These are phyloP conservation scores for Canavalia ensiformis DNA, from an alignment of 306 rosid species.

Conservation along the genomic window DNA sequence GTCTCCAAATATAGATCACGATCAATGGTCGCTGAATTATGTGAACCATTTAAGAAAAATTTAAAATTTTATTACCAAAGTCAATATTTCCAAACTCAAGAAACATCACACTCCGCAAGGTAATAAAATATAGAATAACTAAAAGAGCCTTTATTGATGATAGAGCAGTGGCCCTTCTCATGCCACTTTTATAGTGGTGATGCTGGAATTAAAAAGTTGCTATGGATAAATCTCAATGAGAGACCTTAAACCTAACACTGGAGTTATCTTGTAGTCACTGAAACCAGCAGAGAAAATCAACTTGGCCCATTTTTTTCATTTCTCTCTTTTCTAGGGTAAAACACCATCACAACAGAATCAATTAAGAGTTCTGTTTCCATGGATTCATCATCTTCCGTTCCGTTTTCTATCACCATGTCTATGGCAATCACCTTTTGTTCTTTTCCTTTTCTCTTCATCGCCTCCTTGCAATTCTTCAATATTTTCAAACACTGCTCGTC, in stretches of 20 bases:
- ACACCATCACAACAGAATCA: constrained; percentile 39
- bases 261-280: too few species aligned
- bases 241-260: too few species aligned
- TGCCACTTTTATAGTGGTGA: too few species aligned
- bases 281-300: not conserved
- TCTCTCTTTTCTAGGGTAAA: not conserved
- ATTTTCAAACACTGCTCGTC: constrained; percentile 34
- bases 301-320: constrained; percentile 30
- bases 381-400: not conserved
- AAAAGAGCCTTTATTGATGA: not conserved
- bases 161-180: not conserved
- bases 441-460: not conserved
- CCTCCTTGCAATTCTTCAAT: constrained; percentile 34
- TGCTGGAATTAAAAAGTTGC: too few species aligned
- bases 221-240: not conserved
- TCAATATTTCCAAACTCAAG: too few species aligned
- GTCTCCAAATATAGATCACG: too few species aligned
- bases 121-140: not conserved
- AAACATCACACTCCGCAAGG: not conserved
- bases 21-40: too few species aligned
- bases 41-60: too few species aligned
- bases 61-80: too few species aligned
- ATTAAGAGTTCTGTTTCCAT: constrained; percentile 30
- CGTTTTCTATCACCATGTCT: not conserved
- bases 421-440: not conserved